Evolutionary conservation across 2,329 filamentous ascomycete genomes (phyloP).

Genomic region (Neonectria punicea): DNA sequence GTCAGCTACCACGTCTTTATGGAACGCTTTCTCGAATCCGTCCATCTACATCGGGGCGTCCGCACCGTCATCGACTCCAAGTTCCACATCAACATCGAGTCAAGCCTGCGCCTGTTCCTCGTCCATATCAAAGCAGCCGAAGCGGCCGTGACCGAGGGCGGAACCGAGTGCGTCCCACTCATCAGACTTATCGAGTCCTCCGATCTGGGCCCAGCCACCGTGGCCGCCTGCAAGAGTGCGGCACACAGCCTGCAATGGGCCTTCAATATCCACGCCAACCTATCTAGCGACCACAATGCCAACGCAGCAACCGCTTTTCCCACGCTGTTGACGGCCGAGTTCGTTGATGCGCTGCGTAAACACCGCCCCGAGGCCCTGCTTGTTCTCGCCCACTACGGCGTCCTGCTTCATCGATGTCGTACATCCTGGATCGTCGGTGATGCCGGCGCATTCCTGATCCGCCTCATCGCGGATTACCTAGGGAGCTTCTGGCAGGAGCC

Average conservation of each 20-base stretch:
- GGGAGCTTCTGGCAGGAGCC: constrained; percentile 47
- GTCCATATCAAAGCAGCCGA: constrained; percentile 27
- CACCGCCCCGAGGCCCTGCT: constrained; percentile 55
- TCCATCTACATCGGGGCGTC: constrained; percentile 56
- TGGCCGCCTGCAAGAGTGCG: constrained; percentile 43
- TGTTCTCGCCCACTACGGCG: constrained; percentile 61
- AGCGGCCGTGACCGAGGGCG: constrained; percentile 5
- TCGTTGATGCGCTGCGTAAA: constrained; percentile 48
- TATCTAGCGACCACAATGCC: constrained; percentile 34
- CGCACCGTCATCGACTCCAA: constrained; percentile 48
- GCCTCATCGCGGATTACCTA: constrained; percentile 45
- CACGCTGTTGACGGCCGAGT: constrained; percentile 45
- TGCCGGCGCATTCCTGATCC: constrained; percentile 46
- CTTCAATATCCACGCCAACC: constrained; percentile 44
- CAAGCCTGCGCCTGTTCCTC: constrained; percentile 29
- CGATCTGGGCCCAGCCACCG: constrained; percentile 40
- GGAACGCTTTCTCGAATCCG: constrained; percentile 52
- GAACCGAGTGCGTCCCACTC: constrained; percentile 41
- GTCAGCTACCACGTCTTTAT: constrained; percentile 52
- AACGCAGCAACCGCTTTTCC: constrained; percentile 48
- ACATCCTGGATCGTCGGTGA: constrained; percentile 53
- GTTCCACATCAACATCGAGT: constrained; percentile 44
- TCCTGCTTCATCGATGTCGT: constrained; percentile 56
- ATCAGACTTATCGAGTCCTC: constrained; percentile 45
- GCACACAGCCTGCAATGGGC: constrained; percentile 45